Evolutionary conservation across 2,329 filamentous ascomycete genomes (phyloP), one percentile per base, ranked within the genome.

Genomic region (Gnomoniopsis sp.): DNA sequence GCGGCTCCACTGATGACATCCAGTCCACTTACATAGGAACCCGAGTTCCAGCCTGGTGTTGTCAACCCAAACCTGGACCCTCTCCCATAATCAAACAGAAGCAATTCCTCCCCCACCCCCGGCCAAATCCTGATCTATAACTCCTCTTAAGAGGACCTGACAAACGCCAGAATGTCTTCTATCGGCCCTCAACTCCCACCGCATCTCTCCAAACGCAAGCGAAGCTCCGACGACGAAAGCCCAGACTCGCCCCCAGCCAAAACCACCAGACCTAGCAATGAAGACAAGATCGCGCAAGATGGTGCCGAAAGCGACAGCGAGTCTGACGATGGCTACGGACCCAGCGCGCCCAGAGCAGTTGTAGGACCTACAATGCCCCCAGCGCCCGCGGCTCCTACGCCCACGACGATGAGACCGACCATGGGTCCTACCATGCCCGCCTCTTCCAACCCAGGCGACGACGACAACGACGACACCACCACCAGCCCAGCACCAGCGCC

Each of bases 151-250:
- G 8, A 11, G 7, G 26, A 46, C 1, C 3, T 15, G 10, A 6
- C n/a, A 43, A 2, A 14, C 4, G 23, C 43, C 33, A 73, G 19
- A 21, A 90, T 90, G 88, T 77, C 86, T 53, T 85, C 84, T 36
- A 86, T 90, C 68, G 88, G 89, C 6, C 89, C 90, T 15, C 79
- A 86, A 61, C 72, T 92, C 23, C 89, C 90, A 14, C 80, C 88
- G 4, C 85, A 89, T 62, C 79, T 88, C 46, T 69, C 83, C 36
- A 88, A 88, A 71, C 80, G 85, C 67, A 87, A 87, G 67, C 83
- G 83, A 67, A 79, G 77, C 4, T 76, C 78, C 44, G 72, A 78
- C 50, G 73, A 76, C 50, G 66, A 67, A 19, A 65, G 64, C 19
- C 66, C 71, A 14, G 68, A 69, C 26, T 75, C 75, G 7, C 79